These are phyloP conservation scores for Aureobasidium pullulans DNA, from an alignment of 2,329 filamentous ascomycete species.

Conservation along the genomic window DNA sequence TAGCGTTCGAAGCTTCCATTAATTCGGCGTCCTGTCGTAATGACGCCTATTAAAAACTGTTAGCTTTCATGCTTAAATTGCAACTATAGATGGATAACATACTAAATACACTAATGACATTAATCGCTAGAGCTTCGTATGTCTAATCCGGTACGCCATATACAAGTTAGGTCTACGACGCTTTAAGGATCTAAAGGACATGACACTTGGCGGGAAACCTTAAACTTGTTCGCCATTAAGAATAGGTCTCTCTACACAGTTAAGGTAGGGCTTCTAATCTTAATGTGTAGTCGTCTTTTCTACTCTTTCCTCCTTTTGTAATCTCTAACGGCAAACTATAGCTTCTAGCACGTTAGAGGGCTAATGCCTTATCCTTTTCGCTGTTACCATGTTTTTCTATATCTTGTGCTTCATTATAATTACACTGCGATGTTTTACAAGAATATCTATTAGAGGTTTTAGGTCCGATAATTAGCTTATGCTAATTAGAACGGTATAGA, in stretches of 20 bases:
- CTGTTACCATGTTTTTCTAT: background rate
- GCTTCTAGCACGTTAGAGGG: background rate
- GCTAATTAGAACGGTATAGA: background rate
- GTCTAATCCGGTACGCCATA: background rate
- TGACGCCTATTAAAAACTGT: background rate
- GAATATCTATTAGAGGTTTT: constrained; percentile 8
- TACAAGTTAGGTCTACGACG: background rate
- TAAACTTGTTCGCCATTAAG: background rate
- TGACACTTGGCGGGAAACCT: background rate
- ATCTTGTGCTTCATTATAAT: constrained; percentile 2
- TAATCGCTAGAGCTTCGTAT: too few relatives aligned
- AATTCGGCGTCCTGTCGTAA: too few relatives aligned
- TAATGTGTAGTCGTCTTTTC: background rate
- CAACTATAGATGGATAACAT: background rate
- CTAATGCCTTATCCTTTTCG: background rate
- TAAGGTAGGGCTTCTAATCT: background rate
- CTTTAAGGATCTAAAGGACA: background rate
- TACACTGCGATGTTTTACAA: constrained; percentile 5
- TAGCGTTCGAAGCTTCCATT: too few relatives aligned
- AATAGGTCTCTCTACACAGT: background rate
- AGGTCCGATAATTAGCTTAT: constrained; percentile 13
- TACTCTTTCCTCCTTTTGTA: background rate
- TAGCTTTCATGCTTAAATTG: background rate
- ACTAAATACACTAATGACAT: background rate
- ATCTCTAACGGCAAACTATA: background rate